Percentiles rank a stretch among this genome's conserved stretches.
phyloP scores from a whole-genome alignment of 2,329 filamentous ascomycete species.

The Fusarium zealandicum region DNA sequence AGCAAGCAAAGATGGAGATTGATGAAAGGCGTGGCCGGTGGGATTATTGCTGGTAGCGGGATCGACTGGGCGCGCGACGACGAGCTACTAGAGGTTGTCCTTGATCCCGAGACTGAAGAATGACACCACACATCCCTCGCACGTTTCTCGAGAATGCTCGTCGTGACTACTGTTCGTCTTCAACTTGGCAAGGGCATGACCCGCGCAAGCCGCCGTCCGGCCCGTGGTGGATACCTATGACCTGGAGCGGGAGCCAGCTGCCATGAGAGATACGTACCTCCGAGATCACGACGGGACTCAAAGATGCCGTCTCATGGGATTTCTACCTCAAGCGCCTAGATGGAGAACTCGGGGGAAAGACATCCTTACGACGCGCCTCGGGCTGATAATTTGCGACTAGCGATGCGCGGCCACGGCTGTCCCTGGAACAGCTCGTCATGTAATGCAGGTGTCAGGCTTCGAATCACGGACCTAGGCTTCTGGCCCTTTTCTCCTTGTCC shows the following conservation, averaged over 20 bases:
- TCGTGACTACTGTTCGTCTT: not conserved
- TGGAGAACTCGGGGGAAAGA: not conserved
- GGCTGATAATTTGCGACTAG: constrained; percentile 22
- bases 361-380: constrained; percentile 1
- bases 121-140: constrained; percentile 16
- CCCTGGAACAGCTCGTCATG: constrained; percentile 22
- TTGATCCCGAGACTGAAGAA: constrained; percentile 66
- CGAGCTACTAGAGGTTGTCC: constrained; percentile 71
- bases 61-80: constrained; percentile 80
- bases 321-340: not conserved
- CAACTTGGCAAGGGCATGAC: not conserved
- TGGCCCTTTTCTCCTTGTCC: constrained; percentile 11
- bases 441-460: constrained; percentile 34
- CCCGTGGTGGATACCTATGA: constrained; percentile 1
- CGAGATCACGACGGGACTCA: not conserved
- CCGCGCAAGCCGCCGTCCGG: not conserved
- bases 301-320: constrained; percentile 1
- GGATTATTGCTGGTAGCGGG: constrained; percentile 80
- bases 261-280: constrained; percentile 24
- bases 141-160: not conserved
- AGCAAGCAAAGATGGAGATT: constrained; percentile 74
- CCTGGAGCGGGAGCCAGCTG: constrained; percentile 1
- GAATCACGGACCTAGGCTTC: constrained; percentile 15
- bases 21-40: constrained; percentile 80
- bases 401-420: constrained; percentile 26